A percentile compares a stretch with the other conserved stretches of the same genome.
Evolutionary conservation across 2,329 filamentous ascomycete genomes (phyloP).

Genomic region (Xylariaceae sp.): DNA sequence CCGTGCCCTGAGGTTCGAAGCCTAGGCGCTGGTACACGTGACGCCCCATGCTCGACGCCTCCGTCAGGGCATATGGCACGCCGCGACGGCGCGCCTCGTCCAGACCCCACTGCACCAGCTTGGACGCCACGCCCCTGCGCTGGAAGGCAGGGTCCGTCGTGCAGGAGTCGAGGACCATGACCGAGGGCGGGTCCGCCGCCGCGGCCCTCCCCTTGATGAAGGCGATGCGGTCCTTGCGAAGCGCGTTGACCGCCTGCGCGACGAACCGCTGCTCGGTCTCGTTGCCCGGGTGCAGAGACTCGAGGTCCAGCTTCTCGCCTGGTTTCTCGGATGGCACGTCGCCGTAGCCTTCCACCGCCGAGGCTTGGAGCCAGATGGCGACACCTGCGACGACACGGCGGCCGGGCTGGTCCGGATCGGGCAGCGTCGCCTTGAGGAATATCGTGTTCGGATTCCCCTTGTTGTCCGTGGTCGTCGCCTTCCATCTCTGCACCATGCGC

Average conservation of each 20-base stretch:
- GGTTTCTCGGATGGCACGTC: constrained; percentile 32
- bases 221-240: constrained; percentile 40
- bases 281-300: constrained; percentile 38
- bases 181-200: constrained; percentile 37
- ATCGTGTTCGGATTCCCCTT: constrained; percentile 44
- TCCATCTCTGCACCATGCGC: constrained; percentile 39
- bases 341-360: constrained; percentile 43
- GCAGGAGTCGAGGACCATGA: constrained; percentile 47
- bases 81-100: constrained; percentile 37
- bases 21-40: constrained; percentile 41
- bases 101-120: constrained; percentile 44
- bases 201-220: constrained; percentile 36
- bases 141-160: constrained; percentile 50
- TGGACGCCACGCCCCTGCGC: constrained; percentile 40
- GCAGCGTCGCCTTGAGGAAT: constrained; percentile 49
- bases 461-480: constrained; percentile 34
- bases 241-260: constrained; percentile 37
- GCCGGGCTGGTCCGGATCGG: constrained; percentile 26
- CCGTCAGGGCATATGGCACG: constrained; percentile 38
- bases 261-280: constrained; percentile 42
- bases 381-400: constrained; percentile 40
- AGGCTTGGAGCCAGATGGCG: constrained; percentile 51
- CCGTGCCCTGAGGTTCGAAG: constrained; percentile 36
- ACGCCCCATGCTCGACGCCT: constrained; percentile 44
- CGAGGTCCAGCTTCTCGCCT: constrained; percentile 26